Percentiles rank a stretch among this genome's conserved stretches.
These are phyloP conservation scores for Lecanosticta acicola DNA, from an alignment of 2,329 filamentous ascomycete species.

Conservation along the genomic window DNA sequence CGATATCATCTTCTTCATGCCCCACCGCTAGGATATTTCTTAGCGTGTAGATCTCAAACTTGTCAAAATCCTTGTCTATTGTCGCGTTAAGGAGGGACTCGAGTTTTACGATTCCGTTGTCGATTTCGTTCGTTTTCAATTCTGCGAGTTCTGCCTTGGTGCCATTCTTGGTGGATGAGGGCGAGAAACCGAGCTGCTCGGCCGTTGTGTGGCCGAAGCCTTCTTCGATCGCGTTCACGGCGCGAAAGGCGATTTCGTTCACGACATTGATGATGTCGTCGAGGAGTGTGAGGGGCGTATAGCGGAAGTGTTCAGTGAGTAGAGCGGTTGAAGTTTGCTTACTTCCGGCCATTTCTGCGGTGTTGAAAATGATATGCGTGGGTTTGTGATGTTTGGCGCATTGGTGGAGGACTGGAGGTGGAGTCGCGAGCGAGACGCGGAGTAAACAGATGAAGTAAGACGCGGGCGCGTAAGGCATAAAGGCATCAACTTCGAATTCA, in stretches of 20 bases:
- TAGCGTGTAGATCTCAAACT: conserved; percentile 70
- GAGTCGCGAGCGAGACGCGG: neutral
- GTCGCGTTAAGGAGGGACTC: conserved; percentile 47
- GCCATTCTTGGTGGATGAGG: conserved; percentile 10
- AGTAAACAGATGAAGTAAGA: no score
- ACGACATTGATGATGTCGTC: conserved; percentile 98
- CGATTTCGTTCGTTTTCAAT: conserved; percentile 55
- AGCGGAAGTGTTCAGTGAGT: conserved; percentile 91
- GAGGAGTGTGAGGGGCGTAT: conserved; percentile 84
- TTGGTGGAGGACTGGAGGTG: neutral
- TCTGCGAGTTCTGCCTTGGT: conserved; percentile 30
- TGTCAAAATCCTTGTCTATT: conserved; percentile 48
- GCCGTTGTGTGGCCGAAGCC: conserved; percentile 71
- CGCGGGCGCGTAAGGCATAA: no score
- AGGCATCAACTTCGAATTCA: conserved; percentile 1
- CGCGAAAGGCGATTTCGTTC: conserved; percentile 87
- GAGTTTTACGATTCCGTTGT: conserved; percentile 60
- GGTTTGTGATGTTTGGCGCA: neutral
- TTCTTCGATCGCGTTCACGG: conserved; percentile 79
- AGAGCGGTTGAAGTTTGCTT: conserved; percentile 53
- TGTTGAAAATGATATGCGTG: neutral
- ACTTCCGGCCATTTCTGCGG: conserved; percentile 36
- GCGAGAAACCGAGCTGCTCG: conserved; percentile 68
- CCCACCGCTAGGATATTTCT: conserved; percentile 59
- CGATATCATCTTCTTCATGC: conserved; percentile 51